Evolutionary conservation across 768 basidiomycete genomes (phyloP).

Genomic region (Mycena rosella): DNA sequence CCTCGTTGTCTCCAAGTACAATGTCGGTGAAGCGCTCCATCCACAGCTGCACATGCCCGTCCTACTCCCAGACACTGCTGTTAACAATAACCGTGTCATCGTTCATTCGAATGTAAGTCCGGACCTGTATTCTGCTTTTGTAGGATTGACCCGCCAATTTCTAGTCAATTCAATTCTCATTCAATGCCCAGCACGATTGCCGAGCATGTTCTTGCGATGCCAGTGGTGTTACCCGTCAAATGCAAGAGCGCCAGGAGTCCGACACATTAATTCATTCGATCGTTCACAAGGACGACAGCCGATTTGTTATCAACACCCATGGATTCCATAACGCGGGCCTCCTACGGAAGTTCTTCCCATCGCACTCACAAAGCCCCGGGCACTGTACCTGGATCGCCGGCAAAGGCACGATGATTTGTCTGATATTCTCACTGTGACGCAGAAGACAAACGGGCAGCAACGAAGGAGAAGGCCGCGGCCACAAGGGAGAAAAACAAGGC

Average conservation of each 20-base stretch:
- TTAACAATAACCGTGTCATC: background rate
- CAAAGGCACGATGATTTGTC: constrained; percentile 4
- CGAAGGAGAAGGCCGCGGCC: constrained; percentile 12
- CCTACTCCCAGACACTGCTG: background rate
- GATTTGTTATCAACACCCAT: constrained; percentile 44
- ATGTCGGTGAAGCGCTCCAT: constrained; percentile 19
- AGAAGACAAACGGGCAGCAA: constrained; percentile 13
- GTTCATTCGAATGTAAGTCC: constrained; percentile 3
- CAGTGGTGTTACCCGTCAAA: constrained; percentile 12
- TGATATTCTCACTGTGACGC: background rate
- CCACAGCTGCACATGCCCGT: constrained; percentile 15
- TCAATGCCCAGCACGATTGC: constrained; percentile 41
- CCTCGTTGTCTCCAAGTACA: constrained; percentile 1
- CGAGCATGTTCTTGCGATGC: constrained; percentile 30
- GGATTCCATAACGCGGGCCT: constrained; percentile 44
- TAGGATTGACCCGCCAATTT: background rate
- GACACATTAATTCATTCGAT: constrained; percentile 22
- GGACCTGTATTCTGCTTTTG: background rate
- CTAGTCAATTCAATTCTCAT: constrained; percentile 27
- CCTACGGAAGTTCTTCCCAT: constrained; percentile 27
- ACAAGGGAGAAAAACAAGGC: constrained; percentile 16
- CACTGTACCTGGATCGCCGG: constrained; percentile 9
- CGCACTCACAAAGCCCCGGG: constrained; percentile 1
- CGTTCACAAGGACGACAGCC: constrained; percentile 36
- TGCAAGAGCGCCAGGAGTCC: constrained; percentile 37